Evolutionary conservation across 176 grass and related monocot species (phyloP).

Genomic region (Tillandsia fasciculata): DNA sequence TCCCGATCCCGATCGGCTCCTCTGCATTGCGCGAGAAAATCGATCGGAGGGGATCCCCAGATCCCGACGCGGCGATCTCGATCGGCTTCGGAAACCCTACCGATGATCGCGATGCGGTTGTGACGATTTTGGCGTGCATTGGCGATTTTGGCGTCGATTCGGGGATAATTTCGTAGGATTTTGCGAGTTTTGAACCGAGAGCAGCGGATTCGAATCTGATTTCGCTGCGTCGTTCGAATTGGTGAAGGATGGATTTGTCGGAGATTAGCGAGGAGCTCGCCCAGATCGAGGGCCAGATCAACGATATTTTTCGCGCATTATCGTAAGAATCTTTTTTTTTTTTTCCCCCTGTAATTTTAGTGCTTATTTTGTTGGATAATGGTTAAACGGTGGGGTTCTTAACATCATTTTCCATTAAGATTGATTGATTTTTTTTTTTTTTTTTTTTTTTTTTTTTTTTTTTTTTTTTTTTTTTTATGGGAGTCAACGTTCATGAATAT

Average conservation of each 20-base stretch:
- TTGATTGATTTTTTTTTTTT: too few relatives aligned
- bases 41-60: neutral
- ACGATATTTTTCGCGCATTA: slow-evolving; percentile 83
- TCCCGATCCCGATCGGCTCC: neutral
- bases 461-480: too few relatives aligned
- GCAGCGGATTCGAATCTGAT: neutral
- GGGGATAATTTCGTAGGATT: too few relatives aligned
- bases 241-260: slow-evolving; percentile 70
- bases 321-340: slow-evolving; percentile 46
- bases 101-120: neutral
- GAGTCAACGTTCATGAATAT: too few relatives aligned
- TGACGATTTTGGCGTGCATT: slow-evolving; percentile 3
- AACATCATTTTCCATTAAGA: neutral
- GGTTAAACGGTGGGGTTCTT: too few relatives aligned
- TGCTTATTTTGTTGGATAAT: neutral
- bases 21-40: neutral
- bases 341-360: neutral
- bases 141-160: neutral
- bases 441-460: too few relatives aligned
- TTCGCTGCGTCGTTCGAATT: neutral
- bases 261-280: slow-evolving; percentile 79
- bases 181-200: too few relatives aligned
- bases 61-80: neutral
- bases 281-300: slow-evolving; percentile 79
- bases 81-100: neutral